These are phyloP conservation scores for Sporothrix euskadiensis DNA, from an alignment of 2,329 filamentous ascomycete genomes.

Conservation along the genomic window DNA sequence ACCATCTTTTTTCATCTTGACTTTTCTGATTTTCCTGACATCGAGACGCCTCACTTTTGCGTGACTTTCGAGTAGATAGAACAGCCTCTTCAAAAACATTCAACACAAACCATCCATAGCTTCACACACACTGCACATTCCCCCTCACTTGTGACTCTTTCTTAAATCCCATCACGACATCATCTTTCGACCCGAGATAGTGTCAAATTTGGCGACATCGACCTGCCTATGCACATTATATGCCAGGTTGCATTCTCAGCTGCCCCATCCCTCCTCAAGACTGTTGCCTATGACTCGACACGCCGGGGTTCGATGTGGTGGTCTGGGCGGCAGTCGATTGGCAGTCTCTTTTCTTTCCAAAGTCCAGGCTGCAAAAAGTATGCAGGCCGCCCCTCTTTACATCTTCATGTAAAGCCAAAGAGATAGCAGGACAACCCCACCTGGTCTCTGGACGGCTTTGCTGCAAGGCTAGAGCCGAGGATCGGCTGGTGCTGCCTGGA, in stretches of 20 bases:
- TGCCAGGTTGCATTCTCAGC: not conserved
- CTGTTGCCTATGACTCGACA: conserved; percentile 10
- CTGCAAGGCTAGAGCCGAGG: not conserved
- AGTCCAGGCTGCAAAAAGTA: not conserved
- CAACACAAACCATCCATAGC: not conserved
- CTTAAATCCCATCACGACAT: not conserved
- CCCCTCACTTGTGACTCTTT: conserved; percentile 1
- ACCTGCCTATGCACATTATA: not conserved
- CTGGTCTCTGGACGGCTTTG: not conserved
- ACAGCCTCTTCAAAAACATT: not conserved
- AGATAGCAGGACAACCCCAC: not conserved
- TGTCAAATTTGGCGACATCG: not conserved
- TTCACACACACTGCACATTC: not conserved
- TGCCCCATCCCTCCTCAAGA: not conserved
- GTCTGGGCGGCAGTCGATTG: not conserved
- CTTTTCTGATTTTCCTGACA: not conserved
- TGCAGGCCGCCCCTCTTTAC: not conserved
- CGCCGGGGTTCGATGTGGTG: not conserved
- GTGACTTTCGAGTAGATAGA: not conserved
- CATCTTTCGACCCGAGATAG: not conserved
- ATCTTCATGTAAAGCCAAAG: not conserved
- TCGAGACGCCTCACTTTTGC: not conserved
- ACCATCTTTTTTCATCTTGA: not conserved
- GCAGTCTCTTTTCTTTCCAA: not conserved
- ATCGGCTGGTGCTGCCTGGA: conserved; percentile 20